Evolutionary conservation across 148 eudicot genomes (phyloP).

Genomic region (Diospyros lotus): DNA sequence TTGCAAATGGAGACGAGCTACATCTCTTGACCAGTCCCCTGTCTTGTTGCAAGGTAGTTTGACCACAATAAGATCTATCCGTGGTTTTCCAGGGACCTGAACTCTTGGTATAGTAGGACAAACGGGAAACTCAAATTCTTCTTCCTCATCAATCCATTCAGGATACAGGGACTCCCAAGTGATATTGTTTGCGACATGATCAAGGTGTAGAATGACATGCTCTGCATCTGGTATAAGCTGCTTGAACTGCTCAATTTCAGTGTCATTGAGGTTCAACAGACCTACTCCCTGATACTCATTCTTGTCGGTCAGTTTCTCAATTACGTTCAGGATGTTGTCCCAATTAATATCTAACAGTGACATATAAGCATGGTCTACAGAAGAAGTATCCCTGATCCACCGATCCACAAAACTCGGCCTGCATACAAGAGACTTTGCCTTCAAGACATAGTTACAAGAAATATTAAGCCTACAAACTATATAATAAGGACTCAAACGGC

Average conservation of each 20-base stretch:
- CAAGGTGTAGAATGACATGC: constrained; percentile 55
- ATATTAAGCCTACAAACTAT: not conserved
- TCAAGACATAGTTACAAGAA: constrained; percentile 10
- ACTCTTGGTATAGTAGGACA: constrained; percentile 68
- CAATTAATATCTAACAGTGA: constrained; percentile 52
- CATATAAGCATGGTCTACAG: constrained; percentile 49
- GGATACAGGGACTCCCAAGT: constrained; percentile 91
- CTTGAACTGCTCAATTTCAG: constrained; percentile 60
- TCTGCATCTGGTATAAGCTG: constrained; percentile 63
- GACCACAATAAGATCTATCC: constrained; percentile 77
- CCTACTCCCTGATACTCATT: constrained; percentile 71
- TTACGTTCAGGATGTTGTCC: constrained; percentile 47
- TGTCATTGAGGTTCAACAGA: constrained; percentile 61
- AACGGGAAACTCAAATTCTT: constrained; percentile 68
- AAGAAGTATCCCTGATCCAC: constrained; percentile 49
- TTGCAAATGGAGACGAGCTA: constrained; percentile 85
- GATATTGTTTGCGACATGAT: constrained; percentile 42
- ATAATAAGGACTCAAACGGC: not conserved
- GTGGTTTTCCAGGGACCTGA: constrained; percentile 62
- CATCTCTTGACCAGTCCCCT: constrained; percentile 73
- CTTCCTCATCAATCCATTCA: constrained; percentile 98
- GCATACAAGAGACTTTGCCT: constrained; percentile 13
- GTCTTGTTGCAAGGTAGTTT: constrained; percentile 85
- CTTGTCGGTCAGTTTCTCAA: constrained; percentile 45
- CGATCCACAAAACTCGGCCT: constrained; percentile 60